Evolutionary conservation across 176 grass and related monocot species (phyloP), one percentile per base, ranked within the genome.

Genomic region (Triticum dicoccoides): DNA sequence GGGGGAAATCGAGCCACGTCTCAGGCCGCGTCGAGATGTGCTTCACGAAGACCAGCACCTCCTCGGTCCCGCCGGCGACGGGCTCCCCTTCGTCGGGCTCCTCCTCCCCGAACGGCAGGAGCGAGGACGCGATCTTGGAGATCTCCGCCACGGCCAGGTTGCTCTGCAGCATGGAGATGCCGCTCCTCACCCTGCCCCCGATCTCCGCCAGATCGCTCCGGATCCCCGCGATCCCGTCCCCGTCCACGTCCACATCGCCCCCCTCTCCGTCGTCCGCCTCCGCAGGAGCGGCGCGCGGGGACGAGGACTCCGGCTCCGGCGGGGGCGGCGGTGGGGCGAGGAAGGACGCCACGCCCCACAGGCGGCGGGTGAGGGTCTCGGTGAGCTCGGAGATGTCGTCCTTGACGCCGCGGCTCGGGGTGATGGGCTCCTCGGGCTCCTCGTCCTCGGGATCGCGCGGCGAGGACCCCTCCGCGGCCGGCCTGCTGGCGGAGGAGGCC

Each of bases 51-150:
- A 87, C 86, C 76, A 97, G 23, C 34, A 86, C 84, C 63, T 97
- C 89, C 90, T 95, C 95, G 49, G 89, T 92, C 0, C 79, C 12
- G 61, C 89, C 91, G 11, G 73, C 84, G 3, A 89, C 93, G 3
- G 70, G 65, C 73, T 82, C 89, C 15, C 79, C 84, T 5, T 88
- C 87, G 29, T 87, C 91, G 2, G 73, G 82, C 0, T 95, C 95
- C 7, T 85, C 85, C 11, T 85, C 78, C 42, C 85, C 91, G 41
- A 97, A 95, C n/a, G 91, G 95, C 87, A 97, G 80, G 15, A 95
- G 65, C 70, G 95, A 89, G 73, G 95, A 91, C 7, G 95, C 90
- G 41, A 94, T 89, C 81, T 97, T 97, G n/a, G 92, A 94, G n/a
- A 97, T 92, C 84, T 89, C 90, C 11, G 90, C 73, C 23, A 91